These are phyloP conservation scores for Cadophora sp. DNA, from an alignment of 2,329 filamentous ascomycete species.

Conservation along the genomic window DNA sequence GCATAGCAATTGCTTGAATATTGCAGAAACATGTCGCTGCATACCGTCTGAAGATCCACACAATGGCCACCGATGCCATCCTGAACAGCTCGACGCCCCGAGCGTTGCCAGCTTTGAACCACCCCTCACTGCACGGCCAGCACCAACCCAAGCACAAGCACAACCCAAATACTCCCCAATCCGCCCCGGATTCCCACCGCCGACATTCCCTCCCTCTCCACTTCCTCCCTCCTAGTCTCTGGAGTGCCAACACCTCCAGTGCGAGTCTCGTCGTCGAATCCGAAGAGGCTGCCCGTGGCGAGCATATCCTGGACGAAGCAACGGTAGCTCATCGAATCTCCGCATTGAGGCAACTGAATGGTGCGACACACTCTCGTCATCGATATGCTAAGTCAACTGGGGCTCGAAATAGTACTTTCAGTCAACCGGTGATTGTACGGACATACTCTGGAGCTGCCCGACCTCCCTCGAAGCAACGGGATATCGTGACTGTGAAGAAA, in stretches of 20 bases:
- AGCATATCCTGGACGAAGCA: slow-evolving; percentile 56
- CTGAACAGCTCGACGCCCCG: slow-evolving; percentile 31
- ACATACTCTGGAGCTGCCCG: slow-evolving; percentile 62
- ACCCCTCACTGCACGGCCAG: slow-evolving; percentile 29
- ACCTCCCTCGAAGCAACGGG: slow-evolving; percentile 44
- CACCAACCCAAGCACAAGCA: slow-evolving; percentile 15
- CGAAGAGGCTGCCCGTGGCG: slow-evolving; percentile 44
- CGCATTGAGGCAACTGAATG: slow-evolving; percentile 64
- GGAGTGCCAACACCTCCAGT: slow-evolving; percentile 44
- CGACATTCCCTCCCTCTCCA: slow-evolving; percentile 44
- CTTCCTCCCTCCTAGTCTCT: slow-evolving; percentile 43
- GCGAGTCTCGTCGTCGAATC: slow-evolving; percentile 43
- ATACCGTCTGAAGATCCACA: slow-evolving; percentile 36
- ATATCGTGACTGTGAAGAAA: slow-evolving; percentile 40
- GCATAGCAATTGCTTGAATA: slow-evolving; percentile 36
- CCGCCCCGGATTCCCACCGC: slow-evolving; percentile 38
- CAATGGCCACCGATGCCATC: slow-evolving; percentile 35
- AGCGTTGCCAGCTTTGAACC: slow-evolving; percentile 34
- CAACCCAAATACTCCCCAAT: slow-evolving; percentile 34
- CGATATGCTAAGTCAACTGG: slow-evolving; percentile 63
- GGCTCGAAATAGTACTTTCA: slow-evolving; percentile 63
- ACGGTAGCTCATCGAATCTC: slow-evolving; percentile 64
- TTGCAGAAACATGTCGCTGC: slow-evolving; percentile 37
- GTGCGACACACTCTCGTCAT: slow-evolving; percentile 47
- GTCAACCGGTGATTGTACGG: slow-evolving; percentile 69